phyloP scores from a whole-genome alignment of 345 rosid species.

The Acer saccharum region DNA sequence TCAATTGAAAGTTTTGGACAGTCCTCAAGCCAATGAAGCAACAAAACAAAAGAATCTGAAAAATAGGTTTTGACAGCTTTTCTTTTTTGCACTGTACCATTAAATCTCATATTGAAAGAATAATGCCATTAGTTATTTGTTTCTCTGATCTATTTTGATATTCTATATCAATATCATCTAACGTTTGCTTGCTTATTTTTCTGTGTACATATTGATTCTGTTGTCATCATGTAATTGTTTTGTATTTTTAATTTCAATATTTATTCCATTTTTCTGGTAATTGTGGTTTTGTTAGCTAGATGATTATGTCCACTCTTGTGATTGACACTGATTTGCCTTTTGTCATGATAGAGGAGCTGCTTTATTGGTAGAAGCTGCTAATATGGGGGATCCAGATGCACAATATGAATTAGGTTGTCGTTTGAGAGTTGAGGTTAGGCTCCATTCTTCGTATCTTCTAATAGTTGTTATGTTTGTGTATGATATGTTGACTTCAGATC shows the following conservation, averaged over 20 bases:
- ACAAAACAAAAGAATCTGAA: not conserved
- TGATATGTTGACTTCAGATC: not conserved
- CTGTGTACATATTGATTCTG: not conserved
- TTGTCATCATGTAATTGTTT: not conserved
- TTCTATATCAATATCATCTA: not conserved
- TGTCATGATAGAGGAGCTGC: slow-evolving; percentile 72
- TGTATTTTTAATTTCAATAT: not conserved
- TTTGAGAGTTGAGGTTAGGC: slow-evolving; percentile 77
- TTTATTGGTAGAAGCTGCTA: slow-evolving; percentile 88
- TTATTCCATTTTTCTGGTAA: not conserved
- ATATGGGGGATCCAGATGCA: slow-evolving; percentile 93
- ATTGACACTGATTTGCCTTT: slow-evolving; percentile 9
- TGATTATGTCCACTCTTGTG: not conserved
- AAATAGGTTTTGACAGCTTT: not conserved
- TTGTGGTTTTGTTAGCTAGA: slow-evolving; percentile 8
- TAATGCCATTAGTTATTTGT: not conserved
- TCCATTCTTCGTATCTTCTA: slow-evolving; percentile 1
- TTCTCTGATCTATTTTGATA: not conserved
- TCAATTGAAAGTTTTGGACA: not conserved
- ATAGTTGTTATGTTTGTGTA: not conserved
- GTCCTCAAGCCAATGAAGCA: not conserved
- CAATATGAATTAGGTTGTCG: slow-evolving; percentile 84
- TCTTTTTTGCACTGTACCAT: not conserved
- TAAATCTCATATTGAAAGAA: not conserved
- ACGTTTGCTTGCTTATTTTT: not conserved